These are phyloP conservation scores for Pythium rhizo-oryzae DNA, from an alignment of 352 stramenopile species.

Conservation along the genomic window DNA sequence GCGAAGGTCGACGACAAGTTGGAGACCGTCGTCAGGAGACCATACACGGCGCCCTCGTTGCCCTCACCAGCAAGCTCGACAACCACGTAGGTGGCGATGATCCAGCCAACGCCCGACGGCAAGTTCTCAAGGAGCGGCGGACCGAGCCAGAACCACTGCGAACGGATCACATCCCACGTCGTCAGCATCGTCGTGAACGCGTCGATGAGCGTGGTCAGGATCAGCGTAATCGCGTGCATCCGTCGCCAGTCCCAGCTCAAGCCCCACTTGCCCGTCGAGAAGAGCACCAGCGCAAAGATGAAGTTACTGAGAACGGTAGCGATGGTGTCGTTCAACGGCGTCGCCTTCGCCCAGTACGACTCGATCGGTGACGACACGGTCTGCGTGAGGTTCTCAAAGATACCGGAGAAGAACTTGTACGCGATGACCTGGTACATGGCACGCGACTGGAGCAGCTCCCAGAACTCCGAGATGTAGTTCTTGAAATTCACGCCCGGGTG, in stretches of 20 bases:
- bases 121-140: slow-evolving; percentile 26
- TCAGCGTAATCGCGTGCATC: slow-evolving; percentile 13
- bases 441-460: slow-evolving; percentile 20
- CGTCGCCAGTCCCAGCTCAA: slow-evolving; percentile 31
- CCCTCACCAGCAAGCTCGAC: too few relatives aligned
- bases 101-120: slow-evolving; percentile 26
- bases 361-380: too few relatives aligned
- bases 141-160: slow-evolving; percentile 34
- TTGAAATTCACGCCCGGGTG: slow-evolving; percentile 2
- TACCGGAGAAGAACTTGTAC: slow-evolving; percentile 26
- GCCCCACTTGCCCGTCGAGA: slow-evolving; percentile 13
- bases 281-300: slow-evolving; percentile 10
- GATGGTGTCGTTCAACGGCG: slow-evolving; percentile 7
- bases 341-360: background rate
- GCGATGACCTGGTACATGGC: slow-evolving; percentile 33
- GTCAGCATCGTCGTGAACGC: slow-evolving; percentile 3
- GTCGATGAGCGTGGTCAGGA: slow-evolving; percentile 20
- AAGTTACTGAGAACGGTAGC: slow-evolving; percentile 5
- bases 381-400: slow-evolving; percentile 8
- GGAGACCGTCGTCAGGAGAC: too few relatives aligned
- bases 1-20: too few relatives aligned
- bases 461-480: slow-evolving; percentile 20
- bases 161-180: too few relatives aligned
- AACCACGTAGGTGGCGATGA: too few relatives aligned
- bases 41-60: too few relatives aligned